Conservation (phyloP, 805 yeast species). For the Trichomonascus vanleenenianus region DNA sequence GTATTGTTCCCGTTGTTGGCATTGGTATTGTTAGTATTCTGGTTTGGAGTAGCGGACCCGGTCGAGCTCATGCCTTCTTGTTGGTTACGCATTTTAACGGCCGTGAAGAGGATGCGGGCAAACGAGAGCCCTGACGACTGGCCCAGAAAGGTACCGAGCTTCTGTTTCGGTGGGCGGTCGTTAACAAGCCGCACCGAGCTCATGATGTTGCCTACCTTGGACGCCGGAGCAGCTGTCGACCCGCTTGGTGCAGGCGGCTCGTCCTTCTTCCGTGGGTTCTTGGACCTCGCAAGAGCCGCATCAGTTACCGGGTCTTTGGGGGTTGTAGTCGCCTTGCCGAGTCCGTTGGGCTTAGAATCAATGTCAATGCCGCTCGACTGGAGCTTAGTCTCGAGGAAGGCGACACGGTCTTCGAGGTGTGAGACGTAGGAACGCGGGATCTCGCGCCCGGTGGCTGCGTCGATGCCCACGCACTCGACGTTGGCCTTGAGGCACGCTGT, state of each 20-base stretch:
- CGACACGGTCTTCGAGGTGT: constrained; percentile 60
- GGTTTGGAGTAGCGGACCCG: constrained; percentile 21
- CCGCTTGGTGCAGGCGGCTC: constrained; percentile 1
- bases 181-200: constrained; percentile 24
- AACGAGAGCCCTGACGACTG: constrained; percentile 51
- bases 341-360: not conserved
- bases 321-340: not conserved
- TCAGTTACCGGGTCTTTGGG: not conserved
- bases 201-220: constrained; percentile 20
- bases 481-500: constrained; percentile 54
- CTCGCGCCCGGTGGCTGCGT: constrained; percentile 82
- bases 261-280: not conserved
- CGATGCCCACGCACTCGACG: constrained; percentile 73
- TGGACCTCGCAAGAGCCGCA: not conserved
- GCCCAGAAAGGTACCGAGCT: constrained; percentile 24
- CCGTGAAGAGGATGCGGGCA: constrained; percentile 70
- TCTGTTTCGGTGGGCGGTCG: constrained; percentile 17
- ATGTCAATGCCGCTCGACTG: constrained; percentile 31
- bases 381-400: constrained; percentile 46
- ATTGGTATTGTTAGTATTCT: constrained; percentile 6
- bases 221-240: constrained; percentile 2
- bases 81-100: constrained; percentile 43
- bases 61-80: constrained; percentile 3
- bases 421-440: constrained; percentile 67
- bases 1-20: constrained; percentile 16